A percentile compares a stretch with the other conserved stretches of the same genome.
These are phyloP conservation scores for Trypanosoma boissoni DNA, from an alignment of 208 protist genomes.

Conservation along the genomic window DNA sequence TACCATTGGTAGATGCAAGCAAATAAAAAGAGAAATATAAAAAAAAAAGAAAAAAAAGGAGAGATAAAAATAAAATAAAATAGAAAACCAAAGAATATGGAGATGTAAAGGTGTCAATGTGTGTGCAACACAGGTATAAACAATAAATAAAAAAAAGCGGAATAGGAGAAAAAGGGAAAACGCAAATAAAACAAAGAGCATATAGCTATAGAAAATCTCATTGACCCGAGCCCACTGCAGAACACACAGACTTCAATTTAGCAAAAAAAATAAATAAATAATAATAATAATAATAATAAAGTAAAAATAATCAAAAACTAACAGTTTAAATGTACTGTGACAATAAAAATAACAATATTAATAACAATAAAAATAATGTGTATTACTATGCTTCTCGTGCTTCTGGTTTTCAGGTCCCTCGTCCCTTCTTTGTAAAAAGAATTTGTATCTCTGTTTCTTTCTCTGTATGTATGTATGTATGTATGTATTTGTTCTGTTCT, in stretches of 20 bases:
- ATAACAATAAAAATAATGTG: conserved; percentile 5
- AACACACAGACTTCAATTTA: background rate
- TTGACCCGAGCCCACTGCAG: no score
- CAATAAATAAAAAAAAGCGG: no score
- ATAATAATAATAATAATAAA: background rate
- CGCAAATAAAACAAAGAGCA: no score
- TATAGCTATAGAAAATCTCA: no score
- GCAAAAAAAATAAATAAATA: background rate
- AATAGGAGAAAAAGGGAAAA: no score
- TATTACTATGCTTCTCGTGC: background rate
- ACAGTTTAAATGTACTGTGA: no score
- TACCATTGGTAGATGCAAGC: background rate
- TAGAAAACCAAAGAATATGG: background rate
- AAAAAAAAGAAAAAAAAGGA: conserved; percentile 1
- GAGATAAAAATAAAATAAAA: background rate
- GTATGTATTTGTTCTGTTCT: background rate
- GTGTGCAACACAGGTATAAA: no score
- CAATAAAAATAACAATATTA: background rate
- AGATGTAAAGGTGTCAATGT: background rate
- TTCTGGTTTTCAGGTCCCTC: no score
- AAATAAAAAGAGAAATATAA: conserved; percentile 1
- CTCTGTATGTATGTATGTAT: background rate
- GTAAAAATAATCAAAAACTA: background rate
- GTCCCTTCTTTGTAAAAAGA: no score
- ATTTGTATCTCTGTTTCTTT: no score